Evolutionary conservation across 768 basidiomycete genomes (phyloP).

Genomic region (Suillus ampliporus): DNA sequence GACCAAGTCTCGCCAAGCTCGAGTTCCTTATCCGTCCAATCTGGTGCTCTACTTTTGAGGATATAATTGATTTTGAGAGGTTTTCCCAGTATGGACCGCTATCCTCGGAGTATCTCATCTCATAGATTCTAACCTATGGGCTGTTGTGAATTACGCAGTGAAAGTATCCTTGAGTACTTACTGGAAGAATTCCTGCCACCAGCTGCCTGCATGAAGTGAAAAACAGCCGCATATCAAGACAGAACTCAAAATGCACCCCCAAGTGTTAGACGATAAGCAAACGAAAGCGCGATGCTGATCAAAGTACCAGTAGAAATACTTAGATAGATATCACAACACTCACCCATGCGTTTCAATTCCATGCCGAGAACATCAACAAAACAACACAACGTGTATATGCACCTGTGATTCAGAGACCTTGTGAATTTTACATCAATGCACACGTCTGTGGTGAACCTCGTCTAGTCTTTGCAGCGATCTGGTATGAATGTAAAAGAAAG

Average conservation of each 20-base stretch:
- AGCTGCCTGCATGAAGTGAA: conserved; percentile 64
- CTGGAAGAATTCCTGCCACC: conserved; percentile 62
- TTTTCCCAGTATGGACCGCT: conserved; percentile 77
- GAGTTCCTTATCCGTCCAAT: conserved; percentile 70
- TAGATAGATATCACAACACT: conserved; percentile 10
- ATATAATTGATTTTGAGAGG: conserved; percentile 67
- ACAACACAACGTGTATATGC: too few species aligned
- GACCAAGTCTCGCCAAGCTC: conserved; percentile 81
- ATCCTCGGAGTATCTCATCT: conserved; percentile 76
- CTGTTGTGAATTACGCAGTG: conserved; percentile 12
- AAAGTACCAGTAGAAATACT: not conserved
- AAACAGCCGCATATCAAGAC: conserved; percentile 45
- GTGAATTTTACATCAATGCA: too few species aligned
- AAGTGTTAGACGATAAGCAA: too few species aligned
- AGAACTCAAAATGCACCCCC: conserved; percentile 57
- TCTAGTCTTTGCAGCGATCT: too few species aligned
- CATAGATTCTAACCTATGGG: conserved; percentile 74
- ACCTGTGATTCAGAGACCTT: too few species aligned
- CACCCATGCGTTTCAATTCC: conserved; percentile 50
- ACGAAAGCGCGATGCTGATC: too few species aligned
- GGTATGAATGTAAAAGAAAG: too few species aligned
- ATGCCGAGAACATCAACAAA: conserved; percentile 34
- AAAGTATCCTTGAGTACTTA: conserved; percentile 33
- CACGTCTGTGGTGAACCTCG: too few species aligned
- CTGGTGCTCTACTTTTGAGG: conserved; percentile 81